phyloP scores from a whole-genome alignment of 1,284 basidiomycete genomes.

The Cutaneotrichosporon sp. region DNA sequence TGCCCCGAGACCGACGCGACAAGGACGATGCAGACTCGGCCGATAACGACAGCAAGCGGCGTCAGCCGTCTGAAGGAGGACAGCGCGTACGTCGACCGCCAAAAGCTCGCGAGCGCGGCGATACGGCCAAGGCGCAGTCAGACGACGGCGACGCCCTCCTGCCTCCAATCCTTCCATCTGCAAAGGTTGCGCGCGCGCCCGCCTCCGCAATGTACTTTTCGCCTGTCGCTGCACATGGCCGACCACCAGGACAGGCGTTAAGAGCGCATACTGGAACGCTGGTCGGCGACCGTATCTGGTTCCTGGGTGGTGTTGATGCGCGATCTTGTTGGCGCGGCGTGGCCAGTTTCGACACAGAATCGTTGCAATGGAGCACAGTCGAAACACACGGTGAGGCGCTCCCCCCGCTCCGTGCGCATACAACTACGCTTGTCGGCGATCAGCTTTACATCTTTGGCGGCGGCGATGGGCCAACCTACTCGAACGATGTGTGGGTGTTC shows the following conservation, averaged over 20 bases:
- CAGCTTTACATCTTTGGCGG: conserved; percentile 80
- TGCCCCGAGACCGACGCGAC: conserved; percentile 1
- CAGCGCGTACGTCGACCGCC: conserved; percentile 10
- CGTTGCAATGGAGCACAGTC: conserved; percentile 80
- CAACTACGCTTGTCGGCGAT: conserved; percentile 72
- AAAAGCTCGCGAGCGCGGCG: conserved; percentile 17
- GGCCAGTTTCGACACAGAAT: conserved; percentile 83
- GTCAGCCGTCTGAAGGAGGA: conserved; percentile 4
- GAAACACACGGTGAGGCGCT: conserved; percentile 68
- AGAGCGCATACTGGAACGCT: conserved; percentile 80
- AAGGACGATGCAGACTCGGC: conserved; percentile 13
- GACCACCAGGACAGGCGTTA: conserved; percentile 66
- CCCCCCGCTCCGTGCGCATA: conserved; percentile 79
- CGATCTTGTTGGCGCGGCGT: conserved; percentile 66
- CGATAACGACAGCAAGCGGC: conserved; percentile 6
- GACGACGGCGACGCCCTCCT: conserved; percentile 7
- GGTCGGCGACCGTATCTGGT: conserved; percentile 73
- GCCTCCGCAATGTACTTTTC: conserved; percentile 75
- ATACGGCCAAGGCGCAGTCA: conserved; percentile 1
- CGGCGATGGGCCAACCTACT: conserved; percentile 64
- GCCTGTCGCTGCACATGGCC: conserved; percentile 71
- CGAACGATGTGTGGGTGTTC: conserved; percentile 66
- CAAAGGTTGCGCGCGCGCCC: conserved; percentile 25
- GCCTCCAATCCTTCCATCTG: conserved; percentile 22
- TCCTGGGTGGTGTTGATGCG: conserved; percentile 85